Evolutionary conservation across 148 eudicot genomes (phyloP).

Genomic region (Rhododendron henanense): DNA sequence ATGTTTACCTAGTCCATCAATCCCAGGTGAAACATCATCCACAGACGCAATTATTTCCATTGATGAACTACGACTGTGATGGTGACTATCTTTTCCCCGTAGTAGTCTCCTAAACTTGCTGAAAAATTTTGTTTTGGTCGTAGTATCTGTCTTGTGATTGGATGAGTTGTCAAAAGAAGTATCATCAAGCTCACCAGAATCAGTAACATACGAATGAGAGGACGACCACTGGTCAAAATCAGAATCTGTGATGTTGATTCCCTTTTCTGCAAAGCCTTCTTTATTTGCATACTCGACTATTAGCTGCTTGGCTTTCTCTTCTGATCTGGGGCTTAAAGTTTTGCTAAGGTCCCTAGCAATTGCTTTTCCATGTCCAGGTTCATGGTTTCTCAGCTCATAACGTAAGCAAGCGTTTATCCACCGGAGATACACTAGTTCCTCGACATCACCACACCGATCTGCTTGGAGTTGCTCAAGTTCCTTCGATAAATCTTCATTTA

Average conservation of each 20-base stretch:
- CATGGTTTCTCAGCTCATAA: slow-evolving; percentile 62
- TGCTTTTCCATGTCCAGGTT: slow-evolving; percentile 59
- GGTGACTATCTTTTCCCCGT: slow-evolving; percentile 37
- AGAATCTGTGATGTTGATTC: slow-evolving; percentile 26
- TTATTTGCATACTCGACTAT: slow-evolving; percentile 67
- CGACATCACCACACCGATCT: slow-evolving; percentile 62
- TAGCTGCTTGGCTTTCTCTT: slow-evolving; percentile 68
- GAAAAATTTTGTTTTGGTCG: slow-evolving; percentile 44
- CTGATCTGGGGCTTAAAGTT: slow-evolving; percentile 69
- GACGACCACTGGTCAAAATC: slow-evolving; percentile 65
- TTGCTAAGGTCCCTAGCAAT: slow-evolving; percentile 76
- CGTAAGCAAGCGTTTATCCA: slow-evolving; percentile 95
- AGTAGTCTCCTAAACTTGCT: slow-evolving; percentile 52
- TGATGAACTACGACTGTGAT: slow-evolving; percentile 28
- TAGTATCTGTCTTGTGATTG: slow-evolving; percentile 22
- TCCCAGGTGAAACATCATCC: slow-evolving; percentile 29
- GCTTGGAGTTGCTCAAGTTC: slow-evolving; percentile 63
- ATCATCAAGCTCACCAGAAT: slow-evolving; percentile 57
- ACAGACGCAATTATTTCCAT: slow-evolving; percentile 18
- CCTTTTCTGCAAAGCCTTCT: slow-evolving; percentile 44
- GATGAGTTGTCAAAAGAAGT: slow-evolving; percentile 27
- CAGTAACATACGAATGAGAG: slow-evolving; percentile 52
- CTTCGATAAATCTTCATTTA: slow-evolving; percentile 50
- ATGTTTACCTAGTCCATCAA: background rate
- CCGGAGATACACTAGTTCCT: slow-evolving; percentile 78